Percentiles rank a stretch among this genome's conserved stretches.
These are phyloP conservation scores for Trichoderma harzianum DNA, from an alignment of 2,329 filamentous ascomycete species.

Conservation along the genomic window DNA sequence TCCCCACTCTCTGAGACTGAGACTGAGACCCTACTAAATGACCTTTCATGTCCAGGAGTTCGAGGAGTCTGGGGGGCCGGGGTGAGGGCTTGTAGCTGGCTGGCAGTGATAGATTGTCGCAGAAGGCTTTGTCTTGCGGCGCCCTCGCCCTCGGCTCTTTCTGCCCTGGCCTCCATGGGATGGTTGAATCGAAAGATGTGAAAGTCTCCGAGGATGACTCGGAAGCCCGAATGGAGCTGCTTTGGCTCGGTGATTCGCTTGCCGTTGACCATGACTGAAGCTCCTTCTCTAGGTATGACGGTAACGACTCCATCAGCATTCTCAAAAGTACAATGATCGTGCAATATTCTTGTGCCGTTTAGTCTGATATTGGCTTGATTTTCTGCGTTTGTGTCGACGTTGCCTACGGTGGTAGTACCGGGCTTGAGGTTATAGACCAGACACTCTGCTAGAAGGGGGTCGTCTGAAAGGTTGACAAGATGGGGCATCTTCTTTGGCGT, in stretches of 20 bases:
- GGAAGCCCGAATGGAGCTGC: slow-evolving; percentile 84
- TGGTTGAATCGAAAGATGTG: slow-evolving; percentile 99
- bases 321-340: slow-evolving; percentile 91
- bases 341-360: slow-evolving; percentile 88
- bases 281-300: slow-evolving; percentile 82
- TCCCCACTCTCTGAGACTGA: slow-evolving; percentile 81
- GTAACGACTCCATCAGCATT: slow-evolving; percentile 90
- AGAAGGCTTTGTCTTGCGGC: slow-evolving; percentile 63
- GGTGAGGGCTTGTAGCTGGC: slow-evolving; percentile 50
- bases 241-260: slow-evolving; percentile 82
- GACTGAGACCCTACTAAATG: slow-evolving; percentile 75
- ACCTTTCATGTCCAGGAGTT: slow-evolving; percentile 65
- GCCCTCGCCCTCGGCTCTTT: slow-evolving; percentile 70
- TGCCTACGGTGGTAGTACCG: slow-evolving; percentile 88
- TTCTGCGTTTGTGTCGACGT: slow-evolving; percentile 77
- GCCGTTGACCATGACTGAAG: slow-evolving; percentile 97
- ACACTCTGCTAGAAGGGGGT: slow-evolving; percentile 90
- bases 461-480: slow-evolving; percentile 94
- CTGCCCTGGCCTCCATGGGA: slow-evolving; percentile 89
- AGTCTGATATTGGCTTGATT: slow-evolving; percentile 82
- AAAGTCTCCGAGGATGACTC: slow-evolving; percentile 94
- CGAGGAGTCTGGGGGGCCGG: slow-evolving; percentile 53
- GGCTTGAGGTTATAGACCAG: slow-evolving; percentile 98
- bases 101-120: slow-evolving; percentile 72
- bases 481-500: slow-evolving; percentile 99